Conservation (phyloP, 139 green algal species). For the Ulvella scutata region DNA sequence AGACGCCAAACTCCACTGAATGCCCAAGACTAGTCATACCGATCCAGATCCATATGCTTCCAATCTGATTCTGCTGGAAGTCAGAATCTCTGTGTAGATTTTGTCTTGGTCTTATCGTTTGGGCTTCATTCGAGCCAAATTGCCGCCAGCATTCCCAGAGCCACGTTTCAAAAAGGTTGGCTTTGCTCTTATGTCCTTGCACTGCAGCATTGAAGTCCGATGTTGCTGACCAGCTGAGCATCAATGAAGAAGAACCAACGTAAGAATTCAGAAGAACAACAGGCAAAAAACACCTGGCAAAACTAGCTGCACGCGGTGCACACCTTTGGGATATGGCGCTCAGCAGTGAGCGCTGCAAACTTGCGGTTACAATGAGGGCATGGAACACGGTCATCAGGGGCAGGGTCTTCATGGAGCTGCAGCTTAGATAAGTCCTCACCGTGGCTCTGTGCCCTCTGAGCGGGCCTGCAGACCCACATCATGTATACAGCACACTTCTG, state of each 20-base stretch:
- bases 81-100: too few relatives aligned
- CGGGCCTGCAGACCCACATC: background rate
- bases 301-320: background rate
- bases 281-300: background rate
- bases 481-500: too few relatives aligned
- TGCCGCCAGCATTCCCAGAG: constrained; percentile 1
- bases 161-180: constrained; percentile 18
- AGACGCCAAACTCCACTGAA: too few relatives aligned
- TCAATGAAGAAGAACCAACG: background rate
- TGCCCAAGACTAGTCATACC: too few relatives aligned
- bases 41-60: too few relatives aligned
- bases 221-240: background rate
- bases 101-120: too few relatives aligned
- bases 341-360: constrained; percentile 40
- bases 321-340: constrained; percentile 46
- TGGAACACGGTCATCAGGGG: constrained; percentile 13
- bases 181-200: constrained; percentile 40
- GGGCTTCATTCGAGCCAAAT: too few relatives aligned
- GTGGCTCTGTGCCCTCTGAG: background rate
- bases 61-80: too few relatives aligned
- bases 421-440: background rate
- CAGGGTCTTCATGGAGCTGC: constrained; percentile 5
- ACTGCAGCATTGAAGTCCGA: constrained; percentile 8
- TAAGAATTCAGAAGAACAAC: too few relatives aligned
- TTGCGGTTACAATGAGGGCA: constrained; percentile 52